These are phyloP conservation scores for Catunica adiposa DNA, from an alignment of 2,329 filamentous ascomycete species.

Conservation along the genomic window DNA sequence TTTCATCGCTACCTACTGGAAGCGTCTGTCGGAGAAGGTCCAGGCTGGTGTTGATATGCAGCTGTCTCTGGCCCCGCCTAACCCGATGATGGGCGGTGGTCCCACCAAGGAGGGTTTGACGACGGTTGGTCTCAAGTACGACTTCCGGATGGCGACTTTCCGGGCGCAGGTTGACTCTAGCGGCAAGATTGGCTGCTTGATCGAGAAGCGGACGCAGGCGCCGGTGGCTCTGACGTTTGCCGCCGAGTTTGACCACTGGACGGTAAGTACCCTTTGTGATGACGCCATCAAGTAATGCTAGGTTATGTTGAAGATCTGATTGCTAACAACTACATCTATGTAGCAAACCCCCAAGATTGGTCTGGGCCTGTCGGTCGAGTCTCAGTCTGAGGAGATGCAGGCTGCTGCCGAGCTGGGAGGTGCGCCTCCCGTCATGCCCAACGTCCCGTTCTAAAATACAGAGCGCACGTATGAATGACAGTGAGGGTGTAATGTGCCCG, in stretches of 20 bases:
- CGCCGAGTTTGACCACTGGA: slow-evolving; percentile 88
- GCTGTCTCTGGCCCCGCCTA: slow-evolving; percentile 56
- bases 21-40: slow-evolving; percentile 78
- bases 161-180: slow-evolving; percentile 89
- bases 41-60: slow-evolving; percentile 93
- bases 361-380: slow-evolving; percentile 81
- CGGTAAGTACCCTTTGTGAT: slow-evolving; percentile 42
- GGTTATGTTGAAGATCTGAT: slow-evolving; percentile 16
- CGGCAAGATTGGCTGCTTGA: slow-evolving; percentile 78
- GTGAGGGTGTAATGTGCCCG: too few species aligned
- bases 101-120: slow-evolving; percentile 75
- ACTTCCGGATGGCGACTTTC: slow-evolving; percentile 91
- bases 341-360: slow-evolving; percentile 93
- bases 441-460: slow-evolving; percentile 46
- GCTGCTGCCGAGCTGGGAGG: slow-evolving; percentile 57
- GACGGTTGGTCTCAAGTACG: slow-evolving; percentile 90
- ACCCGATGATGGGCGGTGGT: slow-evolving; percentile 57
- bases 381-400: slow-evolving; percentile 69
- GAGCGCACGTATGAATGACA: too few species aligned
- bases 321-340: slow-evolving; percentile 7
- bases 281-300: neutral
- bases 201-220: slow-evolving; percentile 91
- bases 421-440: slow-evolving; percentile 31
- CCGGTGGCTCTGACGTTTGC: slow-evolving; percentile 89
- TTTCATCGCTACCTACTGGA: slow-evolving; percentile 87